A percentile compares a stretch with the other conserved stretches of the same genome.
These are phyloP conservation scores for Fallopia convolvulus DNA, from an alignment of 148 eudicot genomes.

Conservation along the genomic window DNA sequence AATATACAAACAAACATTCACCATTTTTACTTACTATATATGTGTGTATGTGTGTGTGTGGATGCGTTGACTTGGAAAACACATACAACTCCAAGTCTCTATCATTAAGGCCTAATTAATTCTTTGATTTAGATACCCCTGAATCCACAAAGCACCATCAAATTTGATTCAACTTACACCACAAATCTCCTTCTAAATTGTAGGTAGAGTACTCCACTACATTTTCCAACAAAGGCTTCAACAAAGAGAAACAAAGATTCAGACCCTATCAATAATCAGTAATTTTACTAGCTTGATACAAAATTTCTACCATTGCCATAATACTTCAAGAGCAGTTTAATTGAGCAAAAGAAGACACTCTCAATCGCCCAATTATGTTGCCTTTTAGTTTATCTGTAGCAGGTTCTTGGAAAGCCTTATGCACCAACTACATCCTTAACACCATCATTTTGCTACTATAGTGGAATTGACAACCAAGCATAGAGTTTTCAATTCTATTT, in stretches of 20 bases:
- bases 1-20: background rate
- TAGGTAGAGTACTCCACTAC: background rate
- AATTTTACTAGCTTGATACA: background rate
- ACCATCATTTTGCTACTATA: background rate
- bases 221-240: background rate
- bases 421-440: background rate
- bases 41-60: background rate
- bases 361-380: background rate
- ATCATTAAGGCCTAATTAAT: background rate
- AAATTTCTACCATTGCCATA: background rate
- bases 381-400: background rate
- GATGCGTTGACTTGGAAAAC: background rate
- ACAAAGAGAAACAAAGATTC: background rate
- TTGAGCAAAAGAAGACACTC: background rate
- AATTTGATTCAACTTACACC: background rate
- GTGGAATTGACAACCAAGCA: background rate
- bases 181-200: conserved; percentile 1
- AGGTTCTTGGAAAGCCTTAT: background rate
- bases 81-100: background rate
- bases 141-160: background rate
- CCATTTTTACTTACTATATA: background rate
- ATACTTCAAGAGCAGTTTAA: background rate
- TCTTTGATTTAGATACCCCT: background rate
- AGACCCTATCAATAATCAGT: background rate
- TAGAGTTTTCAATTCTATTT: background rate